Evolutionary conservation across 1,284 basidiomycete species (phyloP).

Genomic region (Gastroboletus turbinatus): DNA sequence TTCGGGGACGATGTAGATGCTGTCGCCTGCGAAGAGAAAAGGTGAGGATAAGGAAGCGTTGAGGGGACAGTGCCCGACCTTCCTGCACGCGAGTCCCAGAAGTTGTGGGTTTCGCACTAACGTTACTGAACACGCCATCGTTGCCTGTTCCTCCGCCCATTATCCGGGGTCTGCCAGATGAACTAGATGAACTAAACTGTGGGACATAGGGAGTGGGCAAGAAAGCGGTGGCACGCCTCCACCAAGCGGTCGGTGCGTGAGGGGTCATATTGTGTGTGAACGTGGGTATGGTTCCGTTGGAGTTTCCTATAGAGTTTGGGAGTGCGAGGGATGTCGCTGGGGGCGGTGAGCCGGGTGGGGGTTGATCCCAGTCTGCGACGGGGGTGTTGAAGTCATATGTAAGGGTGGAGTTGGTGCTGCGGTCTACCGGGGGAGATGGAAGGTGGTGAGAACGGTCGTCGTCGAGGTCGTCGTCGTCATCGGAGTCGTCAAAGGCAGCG

Average conservation of each 20-base stretch:
- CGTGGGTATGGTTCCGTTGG: slow-evolving; percentile 74
- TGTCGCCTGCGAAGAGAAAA: slow-evolving; percentile 54
- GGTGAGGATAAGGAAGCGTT: background rate
- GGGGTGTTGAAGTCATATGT: slow-evolving; percentile 85
- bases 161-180: slow-evolving; percentile 4
- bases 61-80: slow-evolving; percentile 42
- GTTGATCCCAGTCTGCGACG: slow-evolving; percentile 69
- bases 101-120: slow-evolving; percentile 83
- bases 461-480: slow-evolving; percentile 58
- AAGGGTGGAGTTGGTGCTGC: slow-evolving; percentile 33
- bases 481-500: slow-evolving; percentile 73
- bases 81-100: slow-evolving; percentile 57
- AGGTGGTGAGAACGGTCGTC: slow-evolving; percentile 47
- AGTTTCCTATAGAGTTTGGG: slow-evolving; percentile 75
- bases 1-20: slow-evolving; percentile 73
- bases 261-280: slow-evolving; percentile 40
- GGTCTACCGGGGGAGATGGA: slow-evolving; percentile 29
- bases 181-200: slow-evolving; percentile 45
- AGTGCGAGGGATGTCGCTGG: slow-evolving; percentile 58
- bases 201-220: slow-evolving; percentile 50
- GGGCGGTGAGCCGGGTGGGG: slow-evolving; percentile 86
- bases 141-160: slow-evolving; percentile 79
- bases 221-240: slow-evolving; percentile 59
- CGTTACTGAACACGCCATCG: slow-evolving; percentile 96
- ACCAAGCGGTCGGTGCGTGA: slow-evolving; percentile 40